A percentile compares a stretch with the other conserved stretches of the same genome.
Evolutionary conservation across 768 basidiomycete genomes (phyloP).

Genomic region (Trametes cinnabarina): DNA sequence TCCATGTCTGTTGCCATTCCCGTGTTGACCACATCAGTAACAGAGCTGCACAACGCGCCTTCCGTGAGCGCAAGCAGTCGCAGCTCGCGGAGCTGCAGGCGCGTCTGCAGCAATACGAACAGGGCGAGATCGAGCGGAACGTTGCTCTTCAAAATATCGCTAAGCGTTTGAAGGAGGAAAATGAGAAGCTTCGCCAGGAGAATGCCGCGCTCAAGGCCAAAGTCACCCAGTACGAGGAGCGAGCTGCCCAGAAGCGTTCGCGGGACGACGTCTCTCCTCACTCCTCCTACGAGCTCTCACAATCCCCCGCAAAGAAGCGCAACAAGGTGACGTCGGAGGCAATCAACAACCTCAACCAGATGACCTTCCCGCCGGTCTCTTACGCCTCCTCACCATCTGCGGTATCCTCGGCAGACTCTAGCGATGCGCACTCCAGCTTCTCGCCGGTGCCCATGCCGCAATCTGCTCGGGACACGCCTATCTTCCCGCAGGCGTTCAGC

Average conservation of each 20-base stretch:
- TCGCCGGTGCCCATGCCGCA: constrained; percentile 31
- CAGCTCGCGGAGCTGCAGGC: constrained; percentile 87
- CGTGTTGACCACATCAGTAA: constrained; percentile 10
- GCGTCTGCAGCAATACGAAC: constrained; percentile 80
- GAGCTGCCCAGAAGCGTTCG: constrained; percentile 53
- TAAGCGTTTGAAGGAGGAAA: constrained; percentile 85
- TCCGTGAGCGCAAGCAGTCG: constrained; percentile 85
- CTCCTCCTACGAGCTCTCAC: constrained; percentile 27
- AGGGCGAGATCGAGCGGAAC: constrained; percentile 87
- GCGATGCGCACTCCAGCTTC: constrained; percentile 42
- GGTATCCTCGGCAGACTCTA: constrained; percentile 29
- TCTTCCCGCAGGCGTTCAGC: constrained; percentile 33
- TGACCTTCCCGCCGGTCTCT: constrained; percentile 11
- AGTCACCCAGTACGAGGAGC: constrained; percentile 31
- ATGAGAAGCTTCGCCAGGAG: constrained; percentile 68
- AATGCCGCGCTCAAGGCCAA: constrained; percentile 55
- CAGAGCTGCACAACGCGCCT: constrained; percentile 87
- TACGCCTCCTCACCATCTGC: constrained; percentile 28
- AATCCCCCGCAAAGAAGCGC: constrained; percentile 39
- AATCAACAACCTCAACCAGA: constrained; percentile 14
- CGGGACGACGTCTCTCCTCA: constrained; percentile 49
- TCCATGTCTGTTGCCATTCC: neutral
- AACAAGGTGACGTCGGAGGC: constrained; percentile 27
- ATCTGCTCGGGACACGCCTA: constrained; percentile 28
- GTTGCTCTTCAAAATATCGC: constrained; percentile 80